Conservation (phyloP, 805 yeast species). For the Teunomyces cretensis region DNA sequence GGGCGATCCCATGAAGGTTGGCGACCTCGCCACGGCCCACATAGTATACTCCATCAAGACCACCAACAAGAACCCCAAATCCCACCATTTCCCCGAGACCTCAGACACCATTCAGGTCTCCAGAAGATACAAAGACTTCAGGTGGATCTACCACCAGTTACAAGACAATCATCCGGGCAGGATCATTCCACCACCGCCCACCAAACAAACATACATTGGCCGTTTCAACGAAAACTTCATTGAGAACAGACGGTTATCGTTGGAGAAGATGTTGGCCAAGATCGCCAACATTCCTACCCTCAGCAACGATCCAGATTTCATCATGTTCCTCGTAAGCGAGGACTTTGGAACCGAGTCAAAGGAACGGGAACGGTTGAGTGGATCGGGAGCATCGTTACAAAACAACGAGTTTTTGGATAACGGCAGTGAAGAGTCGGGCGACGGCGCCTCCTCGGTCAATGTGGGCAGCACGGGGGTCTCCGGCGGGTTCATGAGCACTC, state of each 20-base stretch:
- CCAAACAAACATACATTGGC: constrained; percentile 91
- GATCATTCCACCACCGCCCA: constrained; percentile 89
- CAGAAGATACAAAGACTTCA: constrained; percentile 85
- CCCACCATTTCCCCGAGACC: constrained; percentile 11
- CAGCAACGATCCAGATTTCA: constrained; percentile 72
- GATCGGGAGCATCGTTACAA: constrained; percentile 48
- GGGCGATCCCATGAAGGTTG: constrained; percentile 89
- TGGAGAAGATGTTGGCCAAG: constrained; percentile 82
- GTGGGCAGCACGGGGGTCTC: constrained; percentile 16
- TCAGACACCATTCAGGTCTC: constrained; percentile 46
- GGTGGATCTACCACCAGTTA: constrained; percentile 91
- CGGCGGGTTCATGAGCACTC: constrained; percentile 66
- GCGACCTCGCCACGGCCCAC: constrained; percentile 86
- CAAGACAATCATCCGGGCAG: constrained; percentile 85
- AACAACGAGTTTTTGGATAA: constrained; percentile 34
- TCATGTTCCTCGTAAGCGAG: constrained; percentile 73
- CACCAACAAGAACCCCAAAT: constrained; percentile 41
- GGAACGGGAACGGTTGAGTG: constrained; percentile 62
- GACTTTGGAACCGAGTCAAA: constrained; percentile 68
- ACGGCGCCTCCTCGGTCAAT: not conserved
- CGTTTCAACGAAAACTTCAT: constrained; percentile 88
- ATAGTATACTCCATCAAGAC: constrained; percentile 81
- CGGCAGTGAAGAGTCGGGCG: constrained; percentile 19
- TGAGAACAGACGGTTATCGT: constrained; percentile 77
- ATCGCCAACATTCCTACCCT: constrained; percentile 58